phyloP scores from a whole-genome alignment of 495 filamentous ascomycete genomes.

The Trichocladium antarcticum region DNA sequence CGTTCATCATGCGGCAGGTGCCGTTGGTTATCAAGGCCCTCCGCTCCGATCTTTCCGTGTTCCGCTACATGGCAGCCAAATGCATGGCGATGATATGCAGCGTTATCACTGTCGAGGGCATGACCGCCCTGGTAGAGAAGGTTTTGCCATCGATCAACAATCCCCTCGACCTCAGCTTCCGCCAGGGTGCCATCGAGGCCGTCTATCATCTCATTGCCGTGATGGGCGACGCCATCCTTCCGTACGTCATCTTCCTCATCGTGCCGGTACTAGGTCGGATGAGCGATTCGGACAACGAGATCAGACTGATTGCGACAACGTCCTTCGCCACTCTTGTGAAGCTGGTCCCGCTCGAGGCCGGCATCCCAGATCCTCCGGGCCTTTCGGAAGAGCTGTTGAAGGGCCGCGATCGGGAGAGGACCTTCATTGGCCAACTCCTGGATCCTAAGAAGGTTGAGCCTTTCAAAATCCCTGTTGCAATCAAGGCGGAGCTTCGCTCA shows the following conservation, averaged over 20 bases:
- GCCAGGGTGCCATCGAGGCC: slow-evolving; percentile 87
- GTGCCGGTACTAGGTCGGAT: slow-evolving; percentile 98
- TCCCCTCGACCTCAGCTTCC: slow-evolving; percentile 67
- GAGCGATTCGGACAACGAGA: slow-evolving; percentile 95
- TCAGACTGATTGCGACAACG: slow-evolving; percentile 87
- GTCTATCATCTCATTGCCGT: slow-evolving; percentile 95
- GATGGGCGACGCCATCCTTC: slow-evolving; percentile 92
- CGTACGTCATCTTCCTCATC: slow-evolving; percentile 97
- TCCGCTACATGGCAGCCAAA: slow-evolving; percentile 93
- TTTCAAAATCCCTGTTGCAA: slow-evolving; percentile 86
- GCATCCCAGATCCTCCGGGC: slow-evolving; percentile 92
- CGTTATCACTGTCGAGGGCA: slow-evolving; percentile 83
- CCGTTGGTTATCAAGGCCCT: slow-evolving; percentile 80
- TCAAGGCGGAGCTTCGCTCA: slow-evolving; percentile 88
- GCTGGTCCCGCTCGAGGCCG: slow-evolving; percentile 95
- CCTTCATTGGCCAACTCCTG: slow-evolving; percentile 93
- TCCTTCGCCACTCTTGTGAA: slow-evolving; percentile 96
- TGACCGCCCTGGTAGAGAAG: slow-evolving; percentile 91
- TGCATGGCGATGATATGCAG: slow-evolving; percentile 96
- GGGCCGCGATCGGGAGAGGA: slow-evolving; percentile 83
- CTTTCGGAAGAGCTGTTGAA: slow-evolving; percentile 77
- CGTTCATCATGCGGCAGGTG: slow-evolving; percentile 68
- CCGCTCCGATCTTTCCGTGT: slow-evolving; percentile 74
- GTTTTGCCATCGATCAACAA: slow-evolving; percentile 86
- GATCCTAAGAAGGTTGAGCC: slow-evolving; percentile 91